These are phyloP conservation scores for Mimosa pudica DNA, from an alignment of 306 rosid species.

Conservation along the genomic window DNA sequence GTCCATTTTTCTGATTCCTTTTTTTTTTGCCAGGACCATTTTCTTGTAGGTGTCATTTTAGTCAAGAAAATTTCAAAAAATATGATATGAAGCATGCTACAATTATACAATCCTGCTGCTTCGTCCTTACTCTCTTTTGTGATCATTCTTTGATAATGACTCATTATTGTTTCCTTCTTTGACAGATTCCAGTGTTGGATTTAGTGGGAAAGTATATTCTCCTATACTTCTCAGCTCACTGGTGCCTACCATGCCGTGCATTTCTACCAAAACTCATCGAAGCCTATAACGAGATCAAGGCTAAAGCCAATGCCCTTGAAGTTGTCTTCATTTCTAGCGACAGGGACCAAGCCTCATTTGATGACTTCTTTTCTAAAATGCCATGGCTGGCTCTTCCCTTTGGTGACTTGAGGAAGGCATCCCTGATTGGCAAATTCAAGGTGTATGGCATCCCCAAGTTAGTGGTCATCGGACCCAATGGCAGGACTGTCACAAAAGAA, in stretches of 20 bases:
- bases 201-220: conserved; percentile 72
- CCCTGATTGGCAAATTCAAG: conserved; percentile 57
- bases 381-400: conserved; percentile 89
- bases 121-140: background rate
- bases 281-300: conserved; percentile 66
- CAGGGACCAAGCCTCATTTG: conserved; percentile 58
- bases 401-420: conserved; percentile 68
- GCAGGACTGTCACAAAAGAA: conserved; percentile 63
- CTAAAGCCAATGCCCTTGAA: conserved; percentile 59
- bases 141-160: background rate
- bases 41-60: background rate
- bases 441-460: conserved; percentile 68
- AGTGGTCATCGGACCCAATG: conserved; percentile 64
- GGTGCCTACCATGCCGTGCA: conserved; percentile 83
- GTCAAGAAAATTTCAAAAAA: background rate
- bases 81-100: background rate
- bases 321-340: conserved; percentile 82
- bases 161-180: background rate
- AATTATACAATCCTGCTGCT: background rate
- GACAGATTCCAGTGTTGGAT: conserved; percentile 45
- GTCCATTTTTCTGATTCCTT: conserved; percentile 43
- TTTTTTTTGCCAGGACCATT: too few species aligned
- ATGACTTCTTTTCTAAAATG: conserved; percentile 67
- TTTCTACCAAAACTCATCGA: conserved; percentile 71
- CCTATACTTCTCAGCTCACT: conserved; percentile 85